Base-by-base conservation (phyloP, 768 basidiomycete species). In the Lactarius indigo region DNA sequence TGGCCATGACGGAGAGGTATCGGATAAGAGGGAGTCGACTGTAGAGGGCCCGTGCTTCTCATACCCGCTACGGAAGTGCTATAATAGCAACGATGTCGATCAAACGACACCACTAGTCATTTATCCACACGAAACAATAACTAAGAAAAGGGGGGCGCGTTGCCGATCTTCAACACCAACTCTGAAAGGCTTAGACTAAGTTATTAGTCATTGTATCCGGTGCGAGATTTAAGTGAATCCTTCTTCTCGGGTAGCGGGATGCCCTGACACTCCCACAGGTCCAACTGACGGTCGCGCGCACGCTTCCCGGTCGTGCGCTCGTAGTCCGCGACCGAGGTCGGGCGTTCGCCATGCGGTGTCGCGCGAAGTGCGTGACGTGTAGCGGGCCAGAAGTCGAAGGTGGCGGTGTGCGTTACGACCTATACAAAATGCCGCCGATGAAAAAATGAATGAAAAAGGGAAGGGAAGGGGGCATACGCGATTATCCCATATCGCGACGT, bases 401-500 rank as follows among this genome's bases (percentile, higher is more conserved):
- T 91, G 15, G 91, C 92, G 23, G 87, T 85, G 71, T 94, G 93
- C 17, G 83, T 90, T 47, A 87, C 87, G 65, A 91, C 73, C 89
- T 89, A 68, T 39, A 54, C 26, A 1, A 57, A 39, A 17, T 39
- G 37, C 31, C 31, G 7, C 31, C 31, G 10, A 31, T 1, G 3
- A 52, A 41, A 31, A 44, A 5, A 33, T 10, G 33, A 10, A 10
- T 33, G 12, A 26, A 26, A 20, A 59, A 30, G 17, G 17, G 9
- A 35, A 61, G 17, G 65, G 18, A 0, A 39, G 9, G 20, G 41
- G 23, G 74, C 83, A 44, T 69, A 90, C 89, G 75, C 91, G 81
- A 76, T 93, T 93, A 72, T 94, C 91, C 92, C 92, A 94, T 74
- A 93, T 80, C n/a, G 90, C 91, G 61, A 93, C 78, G 50, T 89